Conservation (phyloP, 1,284 basidiomycete species). For the Rhodotorula sp. region DNA sequence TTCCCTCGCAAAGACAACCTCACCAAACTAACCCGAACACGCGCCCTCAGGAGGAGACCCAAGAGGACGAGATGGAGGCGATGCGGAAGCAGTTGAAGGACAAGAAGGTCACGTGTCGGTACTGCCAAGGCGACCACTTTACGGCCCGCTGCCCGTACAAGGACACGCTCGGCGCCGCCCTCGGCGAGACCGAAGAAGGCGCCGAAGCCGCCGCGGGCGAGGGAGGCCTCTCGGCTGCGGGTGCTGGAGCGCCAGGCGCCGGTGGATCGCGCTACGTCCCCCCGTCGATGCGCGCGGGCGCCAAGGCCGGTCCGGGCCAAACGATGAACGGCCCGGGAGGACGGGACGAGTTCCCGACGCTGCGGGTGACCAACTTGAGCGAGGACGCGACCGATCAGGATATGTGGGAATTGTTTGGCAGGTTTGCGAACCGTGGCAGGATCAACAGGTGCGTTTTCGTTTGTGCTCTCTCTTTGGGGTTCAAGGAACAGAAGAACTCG, state of each 20-base stretch:
- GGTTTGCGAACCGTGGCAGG: constrained; percentile 49
- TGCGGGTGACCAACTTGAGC: constrained; percentile 95
- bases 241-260: constrained; percentile 32
- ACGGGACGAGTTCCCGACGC: constrained; percentile 82
- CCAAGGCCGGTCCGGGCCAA: constrained; percentile 68
- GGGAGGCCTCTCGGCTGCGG: constrained; percentile 15
- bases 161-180: constrained; percentile 69
- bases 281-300: constrained; percentile 75
- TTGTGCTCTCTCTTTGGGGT: too few relatives aligned
- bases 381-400: constrained; percentile 95
- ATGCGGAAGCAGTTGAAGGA: constrained; percentile 66
- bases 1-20: not conserved
- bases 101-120: constrained; percentile 86
- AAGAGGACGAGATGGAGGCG: constrained; percentile 63
- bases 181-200: constrained; percentile 54
- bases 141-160: constrained; percentile 99
- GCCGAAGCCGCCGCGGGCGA: constrained; percentile 13
- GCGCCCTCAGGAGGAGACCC: constrained; percentile 14
- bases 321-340: constrained; percentile 58
- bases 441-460: constrained; percentile 65
- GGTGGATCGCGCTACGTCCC: constrained; percentile 84
- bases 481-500: too few relatives aligned
- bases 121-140: constrained; percentile 97
- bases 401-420: constrained; percentile 79
- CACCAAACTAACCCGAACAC: too few relatives aligned